A percentile compares a stretch with the other conserved stretches of the same genome.
These are phyloP conservation scores for Wallemia ichthyophaga DNA, from an alignment of 1,284 basidiomycete species.

Conservation along the genomic window DNA sequence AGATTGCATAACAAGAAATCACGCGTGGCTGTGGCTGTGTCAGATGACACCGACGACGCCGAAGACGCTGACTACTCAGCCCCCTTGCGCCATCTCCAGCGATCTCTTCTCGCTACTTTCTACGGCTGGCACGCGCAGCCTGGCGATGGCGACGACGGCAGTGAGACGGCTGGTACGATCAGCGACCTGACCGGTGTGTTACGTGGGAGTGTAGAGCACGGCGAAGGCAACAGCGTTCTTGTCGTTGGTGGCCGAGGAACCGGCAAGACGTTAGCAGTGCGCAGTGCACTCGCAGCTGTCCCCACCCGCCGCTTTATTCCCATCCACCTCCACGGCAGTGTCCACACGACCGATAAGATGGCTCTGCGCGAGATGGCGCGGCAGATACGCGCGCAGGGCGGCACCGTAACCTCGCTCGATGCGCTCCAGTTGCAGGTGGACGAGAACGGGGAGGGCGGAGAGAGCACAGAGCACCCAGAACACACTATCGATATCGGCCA, in stretches of 20 bases:
- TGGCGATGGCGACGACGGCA: background rate
- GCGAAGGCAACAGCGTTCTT: constrained; percentile 70
- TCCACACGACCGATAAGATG: constrained; percentile 50
- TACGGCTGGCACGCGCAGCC: background rate
- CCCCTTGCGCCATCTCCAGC: background rate
- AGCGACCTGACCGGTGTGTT: constrained; percentile 26
- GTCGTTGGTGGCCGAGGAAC: constrained; percentile 49
- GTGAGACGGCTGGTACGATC: background rate
- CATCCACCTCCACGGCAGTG: constrained; percentile 52
- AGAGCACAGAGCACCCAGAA: constrained; percentile 18
- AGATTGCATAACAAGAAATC: background rate
- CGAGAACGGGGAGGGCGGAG: no score
- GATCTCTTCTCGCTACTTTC: background rate
- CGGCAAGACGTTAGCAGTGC: constrained; percentile 55
- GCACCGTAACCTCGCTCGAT: constrained; percentile 20
- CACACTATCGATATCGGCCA: background rate
- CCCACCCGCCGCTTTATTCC: constrained; percentile 37
- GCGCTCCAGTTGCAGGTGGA: no score
- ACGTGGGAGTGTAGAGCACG: constrained; percentile 36
- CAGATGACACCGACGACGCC: no score
- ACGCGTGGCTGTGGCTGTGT: background rate
- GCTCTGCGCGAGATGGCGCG: constrained; percentile 77
- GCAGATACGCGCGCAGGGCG: constrained; percentile 32
- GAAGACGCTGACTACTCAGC: background rate
- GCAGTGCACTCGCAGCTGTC: no score